Evolutionary conservation across 441 rosid genomes (phyloP).

Genomic region (Aquilaria agallochum): DNA sequence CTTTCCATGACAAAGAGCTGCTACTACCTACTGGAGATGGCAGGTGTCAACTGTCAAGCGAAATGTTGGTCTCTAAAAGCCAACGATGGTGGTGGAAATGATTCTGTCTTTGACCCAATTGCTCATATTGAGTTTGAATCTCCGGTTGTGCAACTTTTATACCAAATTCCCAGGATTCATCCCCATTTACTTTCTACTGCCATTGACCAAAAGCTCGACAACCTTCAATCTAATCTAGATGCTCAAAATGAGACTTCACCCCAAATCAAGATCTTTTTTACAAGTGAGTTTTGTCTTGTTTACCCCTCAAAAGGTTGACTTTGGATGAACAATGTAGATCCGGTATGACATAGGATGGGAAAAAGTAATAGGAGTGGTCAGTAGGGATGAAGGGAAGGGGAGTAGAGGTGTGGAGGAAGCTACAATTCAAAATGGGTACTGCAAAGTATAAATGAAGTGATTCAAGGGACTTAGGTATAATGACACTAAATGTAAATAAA

Average conservation of each 20-base stretch:
- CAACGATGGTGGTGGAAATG: constrained; percentile 35
- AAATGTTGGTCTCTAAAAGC: constrained; percentile 56
- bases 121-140: constrained; percentile 82
- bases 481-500: no score
- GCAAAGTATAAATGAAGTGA: no score
- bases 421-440: no score
- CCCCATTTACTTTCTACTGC: constrained; percentile 80
- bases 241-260: constrained; percentile 33
- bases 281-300: constrained; percentile 42
- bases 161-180: constrained; percentile 77
- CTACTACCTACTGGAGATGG: constrained; percentile 20
- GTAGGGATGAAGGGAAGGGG: no score
- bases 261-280: constrained; percentile 52
- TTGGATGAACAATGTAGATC: no score
- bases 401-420: no score
- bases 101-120: constrained; percentile 37
- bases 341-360: no score
- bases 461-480: no score
- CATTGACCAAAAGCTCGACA: constrained; percentile 84
- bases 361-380: no score
- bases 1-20: constrained; percentile 42
- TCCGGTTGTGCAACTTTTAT: constrained; percentile 78
- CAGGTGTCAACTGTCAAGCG: constrained; percentile 32
- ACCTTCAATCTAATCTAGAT: constrained; percentile 59
- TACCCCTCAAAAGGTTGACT: not conserved